Conservation (phyloP, 805 yeast species). For the Wickerhamomyces ciferrii region DNA sequence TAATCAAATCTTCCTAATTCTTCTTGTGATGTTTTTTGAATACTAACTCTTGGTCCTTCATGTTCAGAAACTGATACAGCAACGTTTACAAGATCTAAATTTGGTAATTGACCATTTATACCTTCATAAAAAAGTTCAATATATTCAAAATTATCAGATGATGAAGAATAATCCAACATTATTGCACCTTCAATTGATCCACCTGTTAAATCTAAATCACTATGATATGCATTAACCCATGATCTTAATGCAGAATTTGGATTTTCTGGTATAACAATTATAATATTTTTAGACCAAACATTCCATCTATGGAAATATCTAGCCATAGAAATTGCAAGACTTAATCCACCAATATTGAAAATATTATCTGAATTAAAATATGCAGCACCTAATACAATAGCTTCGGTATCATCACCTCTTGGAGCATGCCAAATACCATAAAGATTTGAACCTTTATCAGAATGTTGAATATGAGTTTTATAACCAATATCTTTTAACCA, state of each 20-base stretch:
- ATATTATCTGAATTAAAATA: slow-evolving; percentile 67
- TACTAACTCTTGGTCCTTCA: slow-evolving; percentile 65
- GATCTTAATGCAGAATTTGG: slow-evolving; percentile 62
- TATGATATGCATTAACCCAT: slow-evolving; percentile 95
- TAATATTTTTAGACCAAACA: slow-evolving; percentile 92
- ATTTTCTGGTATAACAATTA: slow-evolving; percentile 77
- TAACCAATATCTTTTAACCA: slow-evolving; percentile 76
- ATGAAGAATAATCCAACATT: slow-evolving; percentile 70
- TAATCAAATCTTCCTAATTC: slow-evolving; percentile 44
- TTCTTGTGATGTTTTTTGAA: slow-evolving; percentile 52
- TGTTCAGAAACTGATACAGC: slow-evolving; percentile 70
- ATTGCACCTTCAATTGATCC: slow-evolving; percentile 92
- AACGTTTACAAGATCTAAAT: slow-evolving; percentile 81
- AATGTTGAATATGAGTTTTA: slow-evolving; percentile 44
- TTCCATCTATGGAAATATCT: slow-evolving; percentile 82
- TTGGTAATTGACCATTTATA: slow-evolving; percentile 92
- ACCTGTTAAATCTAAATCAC: slow-evolving; percentile 77
- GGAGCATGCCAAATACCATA: slow-evolving; percentile 91
- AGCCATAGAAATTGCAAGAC: slow-evolving; percentile 67
- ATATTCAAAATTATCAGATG: slow-evolving; percentile 62
- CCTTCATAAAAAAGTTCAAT: slow-evolving; percentile 81
- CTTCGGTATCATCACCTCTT: slow-evolving; percentile 93
- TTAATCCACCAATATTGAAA: slow-evolving; percentile 74
- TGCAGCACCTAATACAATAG: slow-evolving; percentile 86
- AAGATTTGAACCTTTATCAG: slow-evolving; percentile 39